Evolutionary conservation across 495 filamentous ascomycete genomes (phyloP), one percentile per base, ranked within the genome.

Genomic region (Lepidopterella palustris): DNA sequence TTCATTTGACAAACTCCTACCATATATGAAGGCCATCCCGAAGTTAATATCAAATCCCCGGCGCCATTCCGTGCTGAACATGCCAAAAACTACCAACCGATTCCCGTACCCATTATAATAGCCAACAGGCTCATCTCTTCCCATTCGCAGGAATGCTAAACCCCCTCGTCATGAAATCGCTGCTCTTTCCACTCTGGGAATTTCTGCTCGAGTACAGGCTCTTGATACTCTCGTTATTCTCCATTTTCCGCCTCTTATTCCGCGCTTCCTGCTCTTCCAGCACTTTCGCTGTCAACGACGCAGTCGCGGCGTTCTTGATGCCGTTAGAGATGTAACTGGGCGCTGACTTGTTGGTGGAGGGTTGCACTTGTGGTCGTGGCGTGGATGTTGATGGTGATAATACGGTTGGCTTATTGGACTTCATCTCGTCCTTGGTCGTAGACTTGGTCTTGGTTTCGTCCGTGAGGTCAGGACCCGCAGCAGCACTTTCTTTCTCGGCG

Each of bases 241-340:
- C 80, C 60, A 89, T 65, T 70, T 89, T 96, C 45, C 90, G 80
- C 58, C 85, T 75, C 71, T 95, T 96, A 49, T 89, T 88, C 60
- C 80, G 82, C 67, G 86, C 84, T 49, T 89, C 86, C 69, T 96
- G 87, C 60, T 97, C 93, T 8, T 86, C 85, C 8, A 96, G 69
- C 0, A 98, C 91, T 61, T 82, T 89, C 0, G 86, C 88, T 5
- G 93, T 95, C 21, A 97, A 72, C 10, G 82, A 85, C 0, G 92
- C 90, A 5, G 93, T 92, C 15, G 88, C 81, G 3, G 88, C 79
- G 64, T 96, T 92, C 70, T 95, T 93, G 70, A 97, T 96, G 25
- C 82, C 79, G 55, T 74, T 76, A 28, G 21, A 11, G 3, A 23
- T 11, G 32, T 9, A 3, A 35, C 47, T 27, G 45, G 56, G 23